A percentile compares a stretch with the other conserved stretches of the same genome.
Conservation (phyloP, 441 rosid genomes). For the Gossypium gossypioides region DNA sequence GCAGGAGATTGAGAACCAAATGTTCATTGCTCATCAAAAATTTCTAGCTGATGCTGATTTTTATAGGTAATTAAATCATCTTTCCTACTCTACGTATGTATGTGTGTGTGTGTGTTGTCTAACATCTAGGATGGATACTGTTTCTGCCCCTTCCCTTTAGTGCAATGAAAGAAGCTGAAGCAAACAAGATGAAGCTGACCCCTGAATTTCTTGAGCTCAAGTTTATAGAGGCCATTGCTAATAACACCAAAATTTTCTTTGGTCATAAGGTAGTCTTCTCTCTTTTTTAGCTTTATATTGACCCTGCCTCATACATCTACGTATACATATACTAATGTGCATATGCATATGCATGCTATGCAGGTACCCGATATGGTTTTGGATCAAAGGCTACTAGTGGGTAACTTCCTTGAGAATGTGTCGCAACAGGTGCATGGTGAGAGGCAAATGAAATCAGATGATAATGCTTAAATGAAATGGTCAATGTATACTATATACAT, state of each 20-base stretch:
- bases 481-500: neutral
- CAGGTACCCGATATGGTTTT: conserved; percentile 77
- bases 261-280: conserved; percentile 22
- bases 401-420: conserved; percentile 54
- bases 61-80: conserved; percentile 43
- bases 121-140: too few species aligned
- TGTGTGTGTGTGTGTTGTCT: too few species aligned
- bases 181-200: conserved; percentile 78
- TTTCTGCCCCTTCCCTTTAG: conserved; percentile 18
- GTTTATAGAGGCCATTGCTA: conserved; percentile 74
- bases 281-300: neutral
- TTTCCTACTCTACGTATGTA: neutral
- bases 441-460: conserved; percentile 4
- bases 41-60: conserved; percentile 56
- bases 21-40: conserved; percentile 69
- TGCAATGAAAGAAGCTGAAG: conserved; percentile 75
- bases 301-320: neutral
- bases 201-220: conserved; percentile 73
- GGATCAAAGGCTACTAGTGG: conserved; percentile 68
- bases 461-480: conserved; percentile 7
- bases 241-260: conserved; percentile 74
- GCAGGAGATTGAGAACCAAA: conserved; percentile 72
- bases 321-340: too few species aligned
- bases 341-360: neutral
- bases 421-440: conserved; percentile 20